These are phyloP conservation scores for Gymnopus androsaceus DNA, from an alignment of 1,284 basidiomycete genomes.

Conservation along the genomic window DNA sequence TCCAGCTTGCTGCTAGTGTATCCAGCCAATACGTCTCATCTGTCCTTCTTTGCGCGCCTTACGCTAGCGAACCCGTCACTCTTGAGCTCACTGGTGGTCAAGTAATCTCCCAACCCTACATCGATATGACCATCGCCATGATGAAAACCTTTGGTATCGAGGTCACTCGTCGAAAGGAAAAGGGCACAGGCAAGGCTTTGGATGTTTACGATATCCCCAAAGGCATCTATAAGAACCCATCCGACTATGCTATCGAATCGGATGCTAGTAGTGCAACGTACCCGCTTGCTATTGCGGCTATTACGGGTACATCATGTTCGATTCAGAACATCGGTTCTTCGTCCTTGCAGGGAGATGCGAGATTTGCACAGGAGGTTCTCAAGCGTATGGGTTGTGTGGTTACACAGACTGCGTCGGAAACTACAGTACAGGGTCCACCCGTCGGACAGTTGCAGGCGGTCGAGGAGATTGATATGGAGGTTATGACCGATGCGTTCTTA, in stretches of 20 bases:
- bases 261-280: conserved; percentile 97
- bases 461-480: conserved; percentile 94
- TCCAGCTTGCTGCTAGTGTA: conserved; percentile 90
- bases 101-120: conserved; percentile 98
- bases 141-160: conserved; percentile 93
- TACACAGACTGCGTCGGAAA: conserved; percentile 84
- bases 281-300: conserved; percentile 94
- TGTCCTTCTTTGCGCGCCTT: conserved; percentile 94
- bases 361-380: conserved; percentile 92
- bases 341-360: conserved; percentile 94
- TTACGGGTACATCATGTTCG: conserved; percentile 93
- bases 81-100: conserved; percentile 91
- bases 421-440: conserved; percentile 91
- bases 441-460: conserved; percentile 81
- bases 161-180: conserved; percentile 73
- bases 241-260: conserved; percentile 88
- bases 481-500: conserved; percentile 99
- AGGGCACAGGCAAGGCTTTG: conserved; percentile 60
- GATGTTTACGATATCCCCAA: conserved; percentile 91
- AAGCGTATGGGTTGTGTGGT: conserved; percentile 95
- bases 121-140: conserved; percentile 99
- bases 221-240: conserved; percentile 78
- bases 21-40: conserved; percentile 99
- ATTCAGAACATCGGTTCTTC: conserved; percentile 89
- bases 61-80: conserved; percentile 79